Evolutionary conservation across 1,284 basidiomycete species (phyloP), one percentile per base, ranked within the genome.

Genomic region (Tylopilus sp.): DNA sequence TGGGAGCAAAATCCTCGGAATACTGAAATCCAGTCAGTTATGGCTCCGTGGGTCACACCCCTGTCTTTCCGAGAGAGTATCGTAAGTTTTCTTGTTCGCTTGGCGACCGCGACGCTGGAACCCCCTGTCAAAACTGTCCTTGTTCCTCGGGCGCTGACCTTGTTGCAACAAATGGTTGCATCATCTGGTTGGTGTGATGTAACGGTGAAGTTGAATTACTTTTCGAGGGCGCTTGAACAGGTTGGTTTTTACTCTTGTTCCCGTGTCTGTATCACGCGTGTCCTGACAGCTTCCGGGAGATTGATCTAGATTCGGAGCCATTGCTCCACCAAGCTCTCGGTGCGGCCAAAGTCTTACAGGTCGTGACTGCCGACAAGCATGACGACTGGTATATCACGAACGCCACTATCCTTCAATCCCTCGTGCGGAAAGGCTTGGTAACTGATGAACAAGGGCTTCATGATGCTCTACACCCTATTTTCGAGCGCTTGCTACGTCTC

Each of bases 131-230:
- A 81, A 50, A 76, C 73, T 20, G 77, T 79, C 18, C 75, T 94
- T 17, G 78, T 91, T 37, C 80, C 86, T 37, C 83, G 91, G 53
- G 91, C 92, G 0, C 75, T 97, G 45, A 72, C 78, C 6, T 73
- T 96, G n/a, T 77, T 99, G 52, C 85, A 88, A 62, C 77, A 82
- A 58, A 84, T 97, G 59, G 79, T 94, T 24, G 82, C 86, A 2
- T 83, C 88, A 1, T 82, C 80, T 45, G 92, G 92, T 15, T 93
- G 96, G 88, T 84, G 80, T n/a, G 93, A 95, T 62, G 92, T 98
- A 14, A 89, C 88, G 10, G 86, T 98, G 55, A 96, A 97, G 59
- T 73, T 98, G 39, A 83, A 85, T 46, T 96, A 87, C 70, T 96
- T 97, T 71, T 81, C 85, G 50, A 79, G 90, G 40, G 78, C 87